Evolutionary conservation across 176 grass and related monocot genomes (phyloP), one percentile per base, ranked within the genome.

Genomic region (Rhynchospora pubera): DNA sequence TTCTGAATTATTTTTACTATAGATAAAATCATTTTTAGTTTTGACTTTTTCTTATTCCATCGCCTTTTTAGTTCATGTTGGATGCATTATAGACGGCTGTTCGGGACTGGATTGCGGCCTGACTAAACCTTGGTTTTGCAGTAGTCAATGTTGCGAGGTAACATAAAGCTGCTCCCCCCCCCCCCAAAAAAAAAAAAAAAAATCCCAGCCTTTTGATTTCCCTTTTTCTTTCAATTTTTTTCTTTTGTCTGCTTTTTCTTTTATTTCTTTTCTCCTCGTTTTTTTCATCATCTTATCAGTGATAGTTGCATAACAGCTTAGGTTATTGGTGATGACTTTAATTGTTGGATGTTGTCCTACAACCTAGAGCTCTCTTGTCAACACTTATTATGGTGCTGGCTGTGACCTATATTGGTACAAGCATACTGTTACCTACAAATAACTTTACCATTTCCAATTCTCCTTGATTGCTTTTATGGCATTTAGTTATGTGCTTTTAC

Each of bases 121-220:
- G 16, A 74, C 70, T 86, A 73, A 84, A 18, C 79, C 83, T 79
- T 93, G 91, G 89, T 86, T 93, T 93, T 97, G 94, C 75, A 91
- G 91, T 22, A 82, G 28, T 10, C 87, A 21, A 77, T 97, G 93
- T 82, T 89, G 88, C 74, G 39, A 87, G 85, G 93, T 97, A 93
- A 62, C 3, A 42, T 9, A 56, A 42, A 65, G 21, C 12, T 15
- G 26, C 26, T 1, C 26, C 26, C 26, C 26, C 26, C 26, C 26
- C 26, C 26, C 26, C 26, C n/a, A n/a, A n/a, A n/a, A n/a, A n/a
- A n/a, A n/a, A n/a, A n/a, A n/a, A n/a, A n/a, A n/a, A n/a, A n/a
- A 28, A 28, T 28, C 26, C 26, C 26, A 1, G 26, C 26, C 26
- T 28, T 28, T 28, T 28, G 26, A 9, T 6, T 58, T 66, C 45